Evolutionary conservation across 208 protist genomes (phyloP).

Genomic region (Crithidia brevicula): DNA sequence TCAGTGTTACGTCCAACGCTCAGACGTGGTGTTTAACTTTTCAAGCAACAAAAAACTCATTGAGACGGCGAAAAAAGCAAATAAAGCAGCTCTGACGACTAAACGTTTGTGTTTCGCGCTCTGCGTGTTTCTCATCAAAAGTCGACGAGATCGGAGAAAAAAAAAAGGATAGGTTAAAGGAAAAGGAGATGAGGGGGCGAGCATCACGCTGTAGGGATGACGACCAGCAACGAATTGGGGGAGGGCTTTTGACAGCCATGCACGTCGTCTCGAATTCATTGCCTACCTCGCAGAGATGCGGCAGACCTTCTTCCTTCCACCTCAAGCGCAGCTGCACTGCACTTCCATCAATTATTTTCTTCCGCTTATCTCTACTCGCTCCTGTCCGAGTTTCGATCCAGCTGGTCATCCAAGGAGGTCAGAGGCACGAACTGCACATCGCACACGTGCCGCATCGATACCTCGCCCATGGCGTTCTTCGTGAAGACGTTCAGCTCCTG

Average conservation of each 20-base stretch:
- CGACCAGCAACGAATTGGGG: constrained; percentile 1
- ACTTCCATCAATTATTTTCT: background rate
- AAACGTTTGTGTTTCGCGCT: no score
- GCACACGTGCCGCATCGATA: constrained; percentile 39
- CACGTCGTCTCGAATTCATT: constrained; percentile 4
- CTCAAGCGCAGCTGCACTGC: no score
- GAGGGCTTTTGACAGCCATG: no score
- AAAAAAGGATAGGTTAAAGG: background rate
- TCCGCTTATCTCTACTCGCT: background rate
- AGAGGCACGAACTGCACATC: constrained; percentile 83
- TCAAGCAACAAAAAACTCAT: no score
- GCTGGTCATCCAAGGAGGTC: constrained; percentile 65
- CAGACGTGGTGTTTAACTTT: no score
- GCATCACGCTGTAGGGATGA: background rate
- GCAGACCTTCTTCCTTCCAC: no score
- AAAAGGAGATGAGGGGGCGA: constrained; percentile 1
- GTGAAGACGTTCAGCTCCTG: constrained; percentile 74
- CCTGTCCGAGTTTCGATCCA: constrained; percentile 1
- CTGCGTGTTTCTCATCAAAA: no score
- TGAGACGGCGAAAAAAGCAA: no score
- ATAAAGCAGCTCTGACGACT: no score
- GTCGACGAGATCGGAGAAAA: background rate
- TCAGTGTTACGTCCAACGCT: no score
- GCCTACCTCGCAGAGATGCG: no score
- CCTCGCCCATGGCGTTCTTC: constrained; percentile 56